Evolutionary conservation across 108 stramenopile genomes (phyloP).

Genomic region (Nitzschia palea): DNA sequence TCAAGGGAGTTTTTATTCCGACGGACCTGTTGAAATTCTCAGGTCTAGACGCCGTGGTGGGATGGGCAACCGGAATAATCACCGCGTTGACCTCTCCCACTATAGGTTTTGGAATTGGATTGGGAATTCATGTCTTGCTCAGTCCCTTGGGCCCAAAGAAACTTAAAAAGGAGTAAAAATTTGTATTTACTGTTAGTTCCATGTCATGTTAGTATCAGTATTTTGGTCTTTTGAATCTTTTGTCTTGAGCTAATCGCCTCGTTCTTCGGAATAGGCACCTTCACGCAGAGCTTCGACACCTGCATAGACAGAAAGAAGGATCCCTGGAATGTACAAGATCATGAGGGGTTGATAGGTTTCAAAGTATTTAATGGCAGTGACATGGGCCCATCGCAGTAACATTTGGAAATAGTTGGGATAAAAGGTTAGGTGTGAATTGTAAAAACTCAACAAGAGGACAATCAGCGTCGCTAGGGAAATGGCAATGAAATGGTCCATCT

Average conservation of each 20-base stretch:
- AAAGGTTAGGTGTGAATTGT: conserved; percentile 47
- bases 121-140: conserved; percentile 37
- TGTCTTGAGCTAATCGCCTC: not conserved
- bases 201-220: too few species aligned
- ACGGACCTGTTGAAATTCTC: conserved; percentile 61
- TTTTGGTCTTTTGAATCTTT: too few species aligned
- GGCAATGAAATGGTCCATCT: conserved; percentile 47
- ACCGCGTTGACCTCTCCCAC: conserved; percentile 76
- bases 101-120: conserved; percentile 67
- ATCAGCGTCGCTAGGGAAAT: conserved; percentile 24
- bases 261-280: not conserved
- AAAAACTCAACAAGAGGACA: conserved; percentile 45
- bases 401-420: conserved; percentile 40
- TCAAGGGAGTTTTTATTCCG: conserved; percentile 59
- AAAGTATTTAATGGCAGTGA: conserved; percentile 19
- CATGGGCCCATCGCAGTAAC: conserved; percentile 17
- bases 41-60: conserved; percentile 59
- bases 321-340: conserved; percentile 30
- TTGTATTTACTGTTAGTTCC: not conserved
- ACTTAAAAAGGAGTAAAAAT: conserved; percentile 23
- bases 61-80: conserved; percentile 64
- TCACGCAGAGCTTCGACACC: not conserved
- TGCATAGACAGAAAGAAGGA: conserved; percentile 15
- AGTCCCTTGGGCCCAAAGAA: conserved; percentile 36
- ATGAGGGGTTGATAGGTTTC: conserved; percentile 28